A percentile compares a stretch with the other conserved stretches of the same genome.
phyloP scores from a whole-genome alignment of 495 filamentous ascomycete genomes.

The Tuber brumale region DNA sequence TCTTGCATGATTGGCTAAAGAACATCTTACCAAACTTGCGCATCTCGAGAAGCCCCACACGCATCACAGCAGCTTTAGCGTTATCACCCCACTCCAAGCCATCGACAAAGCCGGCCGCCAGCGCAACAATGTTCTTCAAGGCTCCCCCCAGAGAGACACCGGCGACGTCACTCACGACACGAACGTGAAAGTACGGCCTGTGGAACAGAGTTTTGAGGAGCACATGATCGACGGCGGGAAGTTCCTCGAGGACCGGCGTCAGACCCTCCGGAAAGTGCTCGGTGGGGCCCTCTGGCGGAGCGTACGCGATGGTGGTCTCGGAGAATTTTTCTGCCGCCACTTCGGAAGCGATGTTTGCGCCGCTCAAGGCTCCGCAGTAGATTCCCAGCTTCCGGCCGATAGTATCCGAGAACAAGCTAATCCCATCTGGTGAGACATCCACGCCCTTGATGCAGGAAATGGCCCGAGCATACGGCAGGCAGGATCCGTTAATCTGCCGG shows the following conservation, averaged over 20 bases:
- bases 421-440: constrained; percentile 72
- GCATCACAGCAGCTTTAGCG: constrained; percentile 94
- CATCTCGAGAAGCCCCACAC: constrained; percentile 88
- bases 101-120: constrained; percentile 91
- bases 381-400: constrained; percentile 86
- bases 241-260: constrained; percentile 65
- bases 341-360: constrained; percentile 94
- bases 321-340: constrained; percentile 92
- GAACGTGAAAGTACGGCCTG: constrained; percentile 95
- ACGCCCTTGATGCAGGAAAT: constrained; percentile 99
- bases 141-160: constrained; percentile 93
- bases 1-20: constrained; percentile 70
- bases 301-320: constrained; percentile 94
- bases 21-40: constrained; percentile 89
- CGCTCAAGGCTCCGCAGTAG: constrained; percentile 93
- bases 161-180: constrained; percentile 83
- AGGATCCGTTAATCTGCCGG: constrained; percentile 75
- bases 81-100: constrained; percentile 97
- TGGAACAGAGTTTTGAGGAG: constrained; percentile 81
- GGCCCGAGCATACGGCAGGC: constrained; percentile 83
- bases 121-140: constrained; percentile 92
- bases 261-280: constrained; percentile 48
- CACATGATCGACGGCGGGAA: constrained; percentile 73
- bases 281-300: constrained; percentile 62
- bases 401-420: constrained; percentile 86